Conservation (phyloP, 495 filamentous ascomycete genomes). For the Sordaria brevicollis region DNA sequence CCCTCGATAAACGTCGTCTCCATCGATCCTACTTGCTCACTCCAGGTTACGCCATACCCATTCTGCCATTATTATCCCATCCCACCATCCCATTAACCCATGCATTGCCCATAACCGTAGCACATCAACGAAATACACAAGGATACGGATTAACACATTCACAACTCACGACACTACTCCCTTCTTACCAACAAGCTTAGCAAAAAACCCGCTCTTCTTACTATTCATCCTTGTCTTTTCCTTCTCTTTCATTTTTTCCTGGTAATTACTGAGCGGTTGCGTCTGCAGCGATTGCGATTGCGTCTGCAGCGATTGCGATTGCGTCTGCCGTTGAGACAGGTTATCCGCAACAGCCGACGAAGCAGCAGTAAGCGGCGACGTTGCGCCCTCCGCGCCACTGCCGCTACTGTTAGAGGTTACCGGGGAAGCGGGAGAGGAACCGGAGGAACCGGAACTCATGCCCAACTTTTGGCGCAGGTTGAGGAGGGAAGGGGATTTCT, state of each 20-base stretch:
- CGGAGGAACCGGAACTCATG: background rate
- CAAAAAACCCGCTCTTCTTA: constrained; percentile 11
- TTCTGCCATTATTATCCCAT: background rate
- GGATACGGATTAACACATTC: background rate
- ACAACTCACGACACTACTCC: background rate
- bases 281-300: too few species aligned
- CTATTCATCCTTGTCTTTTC: background rate
- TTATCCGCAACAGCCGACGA: background rate
- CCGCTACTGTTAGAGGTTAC: background rate
- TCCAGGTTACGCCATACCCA: too few species aligned
- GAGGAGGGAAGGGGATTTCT: background rate
- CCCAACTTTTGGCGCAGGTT: background rate
- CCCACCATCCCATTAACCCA: background rate
- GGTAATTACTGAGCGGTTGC: constrained; percentile 15
- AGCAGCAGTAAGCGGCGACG: background rate
- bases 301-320: constrained; percentile 16
- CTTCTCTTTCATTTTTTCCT: constrained; percentile 1
- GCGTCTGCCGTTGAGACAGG: background rate
- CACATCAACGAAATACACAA: background rate
- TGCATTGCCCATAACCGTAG: background rate
- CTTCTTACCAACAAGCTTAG: constrained; percentile 8
- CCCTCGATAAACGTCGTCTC: background rate
- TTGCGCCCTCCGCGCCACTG: background rate
- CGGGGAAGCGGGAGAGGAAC: background rate
- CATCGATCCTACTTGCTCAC: too few species aligned